Conservation (phyloP, 108 stramenopile genomes). For the Nannochloropsis gaditana region DNA sequence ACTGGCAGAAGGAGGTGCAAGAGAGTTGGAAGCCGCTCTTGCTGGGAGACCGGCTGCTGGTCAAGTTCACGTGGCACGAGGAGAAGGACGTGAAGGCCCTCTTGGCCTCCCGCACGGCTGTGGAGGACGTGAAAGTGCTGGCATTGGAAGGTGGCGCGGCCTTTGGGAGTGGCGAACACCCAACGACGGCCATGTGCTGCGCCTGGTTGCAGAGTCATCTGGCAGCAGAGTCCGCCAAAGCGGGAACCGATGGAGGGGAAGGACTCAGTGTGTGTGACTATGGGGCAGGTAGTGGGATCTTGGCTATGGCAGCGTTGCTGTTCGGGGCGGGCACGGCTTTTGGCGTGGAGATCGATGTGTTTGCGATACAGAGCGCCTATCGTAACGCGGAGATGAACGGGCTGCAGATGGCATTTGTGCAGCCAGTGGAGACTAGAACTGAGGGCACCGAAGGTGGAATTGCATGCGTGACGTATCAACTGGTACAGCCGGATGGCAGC, state of each 20-base stretch:
- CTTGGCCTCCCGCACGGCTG: neutral
- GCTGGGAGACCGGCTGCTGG: neutral
- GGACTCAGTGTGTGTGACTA: constrained; percentile 25
- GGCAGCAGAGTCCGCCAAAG: neutral
- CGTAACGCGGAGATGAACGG: constrained; percentile 18
- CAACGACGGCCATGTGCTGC: constrained; percentile 34
- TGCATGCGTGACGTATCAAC: neutral
- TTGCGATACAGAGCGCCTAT: constrained; percentile 22
- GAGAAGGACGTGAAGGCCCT: neutral
- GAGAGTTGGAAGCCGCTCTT: constrained; percentile 20
- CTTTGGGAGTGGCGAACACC: constrained; percentile 42
- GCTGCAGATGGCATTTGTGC: constrained; percentile 1
- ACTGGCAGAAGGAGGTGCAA: constrained; percentile 25
- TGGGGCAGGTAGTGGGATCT: constrained; percentile 36
- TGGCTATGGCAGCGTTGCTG: constrained; percentile 28
- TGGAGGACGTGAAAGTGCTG: neutral
- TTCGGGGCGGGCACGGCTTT: constrained; percentile 26
- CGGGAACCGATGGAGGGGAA: neutral
- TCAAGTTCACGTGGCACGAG: constrained; percentile 23
- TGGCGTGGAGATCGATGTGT: constrained; percentile 24
- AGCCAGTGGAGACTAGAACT: neutral
- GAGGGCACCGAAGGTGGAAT: neutral
- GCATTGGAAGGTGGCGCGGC: constrained; percentile 36
- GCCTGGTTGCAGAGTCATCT: constrained; percentile 23
- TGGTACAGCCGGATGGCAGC: neutral